Conservation (phyloP, 2,329 filamentous ascomycete species). For the Monilinia aucupariae region DNA sequence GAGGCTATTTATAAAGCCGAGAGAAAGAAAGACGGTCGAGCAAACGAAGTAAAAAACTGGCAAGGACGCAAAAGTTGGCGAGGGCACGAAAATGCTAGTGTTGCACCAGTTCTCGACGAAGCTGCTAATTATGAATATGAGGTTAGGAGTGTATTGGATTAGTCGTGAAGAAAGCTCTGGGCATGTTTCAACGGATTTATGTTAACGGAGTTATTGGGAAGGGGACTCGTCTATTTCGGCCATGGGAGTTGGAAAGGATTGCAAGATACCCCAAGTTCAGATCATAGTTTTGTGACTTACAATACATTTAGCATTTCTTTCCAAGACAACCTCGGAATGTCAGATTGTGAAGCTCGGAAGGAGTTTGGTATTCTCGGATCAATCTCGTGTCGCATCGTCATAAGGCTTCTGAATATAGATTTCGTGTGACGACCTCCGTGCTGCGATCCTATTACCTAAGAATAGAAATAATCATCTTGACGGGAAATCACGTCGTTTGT, state of each 20-base stretch:
- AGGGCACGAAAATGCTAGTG: slow-evolving; percentile 18
- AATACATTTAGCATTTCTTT: not conserved
- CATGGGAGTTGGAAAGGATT: slow-evolving; percentile 6
- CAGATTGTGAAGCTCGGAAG: not conserved
- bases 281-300: not conserved
- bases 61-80: slow-evolving; percentile 23
- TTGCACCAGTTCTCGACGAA: slow-evolving; percentile 26
- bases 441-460: not conserved
- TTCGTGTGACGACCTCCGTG: not conserved
- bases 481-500: not conserved
- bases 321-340: not conserved
- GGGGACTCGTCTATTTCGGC: not conserved
- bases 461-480: not conserved
- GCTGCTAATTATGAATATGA: slow-evolving; percentile 30
- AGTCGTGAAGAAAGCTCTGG: slow-evolving; percentile 15
- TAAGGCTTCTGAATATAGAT: not conserved
- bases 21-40: slow-evolving; percentile 4
- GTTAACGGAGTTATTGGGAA: not conserved
- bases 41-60: slow-evolving; percentile 1
- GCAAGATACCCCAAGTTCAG: not conserved
- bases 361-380: not conserved
- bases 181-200: not conserved
- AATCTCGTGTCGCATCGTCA: not conserved
- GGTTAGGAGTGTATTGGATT: slow-evolving; percentile 21
- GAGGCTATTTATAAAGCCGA: slow-evolving; percentile 25